Evolutionary conservation across 345 rosid genomes (phyloP).

Genomic region (Firmiana major): DNA sequence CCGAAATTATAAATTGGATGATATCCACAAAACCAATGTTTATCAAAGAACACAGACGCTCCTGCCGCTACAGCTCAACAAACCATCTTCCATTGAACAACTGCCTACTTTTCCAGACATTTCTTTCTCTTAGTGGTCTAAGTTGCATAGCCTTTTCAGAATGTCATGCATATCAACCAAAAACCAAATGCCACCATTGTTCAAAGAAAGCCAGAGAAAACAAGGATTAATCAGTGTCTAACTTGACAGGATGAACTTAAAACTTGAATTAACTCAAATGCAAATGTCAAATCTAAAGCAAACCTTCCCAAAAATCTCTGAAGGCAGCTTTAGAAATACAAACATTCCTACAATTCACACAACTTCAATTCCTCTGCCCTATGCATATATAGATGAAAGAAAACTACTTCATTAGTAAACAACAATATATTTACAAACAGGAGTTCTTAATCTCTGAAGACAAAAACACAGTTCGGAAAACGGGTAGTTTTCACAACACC

Average conservation of each 20-base stretch:
- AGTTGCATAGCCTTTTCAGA: neutral
- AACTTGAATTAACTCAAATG: neutral
- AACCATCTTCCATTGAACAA: neutral
- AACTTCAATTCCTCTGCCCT: neutral
- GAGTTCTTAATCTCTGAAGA: conserved; percentile 4
- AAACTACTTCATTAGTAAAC: neutral
- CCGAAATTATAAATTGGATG: neutral
- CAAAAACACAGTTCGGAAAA: neutral
- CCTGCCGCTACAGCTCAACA: neutral
- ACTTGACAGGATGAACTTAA: neutral
- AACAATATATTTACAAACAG: neutral
- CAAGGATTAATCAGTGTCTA: neutral
- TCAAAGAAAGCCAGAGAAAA: neutral
- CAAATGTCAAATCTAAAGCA: neutral
- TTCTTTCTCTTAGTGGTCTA: neutral
- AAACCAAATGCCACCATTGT: neutral
- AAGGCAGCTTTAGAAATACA: conserved; percentile 10
- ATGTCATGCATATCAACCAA: neutral
- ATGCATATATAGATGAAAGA: neutral
- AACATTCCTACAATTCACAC: neutral
- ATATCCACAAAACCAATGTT: neutral
- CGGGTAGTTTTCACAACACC: conserved; percentile 37
- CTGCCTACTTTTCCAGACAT: neutral
- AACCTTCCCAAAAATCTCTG: neutral
- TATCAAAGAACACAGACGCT: neutral